Conservation (phyloP, 805 yeast genomes). For the Candida namnaoensis region DNA sequence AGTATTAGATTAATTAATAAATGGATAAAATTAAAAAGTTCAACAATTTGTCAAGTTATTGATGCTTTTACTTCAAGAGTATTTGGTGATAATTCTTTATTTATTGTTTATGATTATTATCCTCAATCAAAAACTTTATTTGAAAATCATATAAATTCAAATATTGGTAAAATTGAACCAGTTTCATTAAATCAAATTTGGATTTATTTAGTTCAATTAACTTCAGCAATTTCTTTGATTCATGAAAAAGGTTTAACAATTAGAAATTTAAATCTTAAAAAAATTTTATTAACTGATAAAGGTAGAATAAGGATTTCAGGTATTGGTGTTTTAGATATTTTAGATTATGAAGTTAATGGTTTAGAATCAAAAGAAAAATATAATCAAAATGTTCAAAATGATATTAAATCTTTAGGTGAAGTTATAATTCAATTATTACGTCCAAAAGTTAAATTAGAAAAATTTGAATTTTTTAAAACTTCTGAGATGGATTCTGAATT, state of each 20-base stretch:
- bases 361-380: conserved; percentile 9
- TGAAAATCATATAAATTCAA: conserved; percentile 55
- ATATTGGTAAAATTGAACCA: conserved; percentile 28
- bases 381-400: conserved; percentile 38
- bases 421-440: conserved; percentile 45
- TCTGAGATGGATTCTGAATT: conserved; percentile 32
- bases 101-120: conserved; percentile 76
- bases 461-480: conserved; percentile 4
- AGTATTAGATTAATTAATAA: conserved; percentile 51
- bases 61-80: conserved; percentile 86
- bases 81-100: conserved; percentile 72
- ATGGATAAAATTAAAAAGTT: conserved; percentile 53
- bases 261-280: conserved; percentile 53
- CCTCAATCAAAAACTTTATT: conserved; percentile 67
- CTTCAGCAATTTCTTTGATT: conserved; percentile 55
- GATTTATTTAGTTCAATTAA: conserved; percentile 68
- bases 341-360: conserved; percentile 29
- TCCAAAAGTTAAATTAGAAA: conserved; percentile 6
- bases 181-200: conserved; percentile 64
- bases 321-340: conserved; percentile 63
- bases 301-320: conserved; percentile 66
- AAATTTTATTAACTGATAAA: conserved; percentile 64
- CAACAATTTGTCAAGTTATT: conserved; percentile 56
- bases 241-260: conserved; percentile 62
- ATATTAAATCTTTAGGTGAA: conserved; percentile 50